Evolutionary conservation across 2,329 filamentous ascomycete species (phyloP), one percentile per base, ranked within the genome.

Genomic region (Claviceps digitariae): DNA sequence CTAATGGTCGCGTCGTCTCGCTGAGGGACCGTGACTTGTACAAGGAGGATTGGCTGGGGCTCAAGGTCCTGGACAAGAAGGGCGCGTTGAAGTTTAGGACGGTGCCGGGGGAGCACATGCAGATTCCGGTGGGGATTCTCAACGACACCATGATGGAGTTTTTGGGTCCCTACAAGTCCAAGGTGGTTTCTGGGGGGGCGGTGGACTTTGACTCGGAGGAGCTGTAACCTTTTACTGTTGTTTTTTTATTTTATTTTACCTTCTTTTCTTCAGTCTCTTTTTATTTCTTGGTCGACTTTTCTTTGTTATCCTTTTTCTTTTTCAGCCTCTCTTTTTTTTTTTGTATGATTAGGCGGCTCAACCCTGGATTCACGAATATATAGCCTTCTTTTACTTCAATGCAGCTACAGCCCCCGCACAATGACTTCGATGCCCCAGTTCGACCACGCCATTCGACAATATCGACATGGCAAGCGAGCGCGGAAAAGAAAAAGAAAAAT

Each of bases 11-110:
- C 56, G 74, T 82, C 23, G 87, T 81, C 47, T 77, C 77, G 17
- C 69, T 98, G 65, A 76, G 79, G 58, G 78, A 90, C 51, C 76
- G 87, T 54, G 67, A 69, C 29, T 73, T 97, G 2, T 98, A 96
- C 68, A 80, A 78, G 60, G 85, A 97, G 70, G 91, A 98, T 71
- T 98, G 93, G 93, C 72, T 98, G 29, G 93, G 93, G 0, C 72
- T 98, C 66, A 86, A 79, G 66, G 71, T 72, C 61, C 71, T 98
- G 62, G 90, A 96, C 70, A 72, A 84, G 66, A 86, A 86, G 72
- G 87, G 85, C 2, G 87, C 80, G 1, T 71, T 98, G 61, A 77
- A 83, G 54, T 95, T 96, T 69, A 75, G 82, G 66, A 82, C 75
- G 2, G 77, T 82, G 0, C 75, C 82, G 4, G 93, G 91, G 0